Percentiles rank a stretch among this genome's conserved stretches.
Evolutionary conservation across 306 rosid genomes (phyloP).

Genomic region (Boehmeria nivea): DNA sequence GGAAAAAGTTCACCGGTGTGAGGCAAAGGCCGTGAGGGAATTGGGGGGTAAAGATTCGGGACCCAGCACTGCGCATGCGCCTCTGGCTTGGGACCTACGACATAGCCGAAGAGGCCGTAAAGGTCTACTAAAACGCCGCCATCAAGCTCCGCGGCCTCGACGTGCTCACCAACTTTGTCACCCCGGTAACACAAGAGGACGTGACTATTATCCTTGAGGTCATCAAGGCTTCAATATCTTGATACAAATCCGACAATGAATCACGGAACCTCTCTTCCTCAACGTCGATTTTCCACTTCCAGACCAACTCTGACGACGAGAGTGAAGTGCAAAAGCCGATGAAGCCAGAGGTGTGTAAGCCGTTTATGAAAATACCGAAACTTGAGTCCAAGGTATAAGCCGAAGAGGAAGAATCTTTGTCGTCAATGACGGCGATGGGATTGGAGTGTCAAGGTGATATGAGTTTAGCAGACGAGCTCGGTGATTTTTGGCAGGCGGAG

Average conservation of each 20-base stretch:
- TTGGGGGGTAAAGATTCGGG: conserved; percentile 99
- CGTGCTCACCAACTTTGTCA: conserved; percentile 71
- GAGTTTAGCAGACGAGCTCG: conserved; percentile 18
- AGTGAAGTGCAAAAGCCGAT: conserved; percentile 7
- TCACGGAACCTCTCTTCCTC: conserved; percentile 55
- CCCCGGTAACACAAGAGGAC: conserved; percentile 37
- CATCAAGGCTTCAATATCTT: conserved; percentile 35
- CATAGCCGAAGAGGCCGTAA: conserved; percentile 94
- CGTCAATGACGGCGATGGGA: background rate
- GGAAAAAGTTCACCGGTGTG: conserved; percentile 77
- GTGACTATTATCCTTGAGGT: too few species aligned
- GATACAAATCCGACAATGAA: conserved; percentile 69
- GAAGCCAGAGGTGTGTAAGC: background rate
- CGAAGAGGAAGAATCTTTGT: background rate
- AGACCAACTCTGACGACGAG: conserved; percentile 36
- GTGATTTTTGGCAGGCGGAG: conserved; percentile 23
- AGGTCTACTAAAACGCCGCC: conserved; percentile 88
- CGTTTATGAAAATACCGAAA: background rate
- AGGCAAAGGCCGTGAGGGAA: conserved; percentile 94
- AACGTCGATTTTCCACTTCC: conserved; percentile 67
- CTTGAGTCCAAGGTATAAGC: background rate
- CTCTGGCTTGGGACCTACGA: conserved; percentile 85
- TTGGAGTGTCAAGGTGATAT: conserved; percentile 43
- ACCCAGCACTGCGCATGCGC: conserved; percentile 61
- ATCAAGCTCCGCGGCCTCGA: conserved; percentile 83